These are phyloP conservation scores for Talaromyces sp. DNA, from an alignment of 2,329 filamentous ascomycete genomes.

Conservation along the genomic window DNA sequence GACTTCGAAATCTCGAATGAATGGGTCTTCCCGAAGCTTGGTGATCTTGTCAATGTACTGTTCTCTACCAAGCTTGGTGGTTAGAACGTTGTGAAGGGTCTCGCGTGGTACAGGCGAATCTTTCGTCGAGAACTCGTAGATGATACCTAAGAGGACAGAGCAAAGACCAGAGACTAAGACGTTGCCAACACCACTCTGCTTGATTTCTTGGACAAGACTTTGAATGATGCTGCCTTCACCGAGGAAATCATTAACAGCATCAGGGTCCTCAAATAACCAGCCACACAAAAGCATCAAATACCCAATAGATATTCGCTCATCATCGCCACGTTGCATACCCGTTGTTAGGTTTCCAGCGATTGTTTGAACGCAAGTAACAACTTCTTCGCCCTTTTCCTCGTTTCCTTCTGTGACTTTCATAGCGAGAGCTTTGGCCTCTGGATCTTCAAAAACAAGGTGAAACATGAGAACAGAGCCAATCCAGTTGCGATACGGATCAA, in stretches of 20 bases:
- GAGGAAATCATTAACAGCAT: constrained; percentile 88
- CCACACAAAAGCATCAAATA: constrained; percentile 84
- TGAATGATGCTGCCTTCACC: constrained; percentile 91
- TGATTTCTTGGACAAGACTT: constrained; percentile 70
- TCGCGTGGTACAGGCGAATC: constrained; percentile 84
- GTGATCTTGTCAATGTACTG: constrained; percentile 78
- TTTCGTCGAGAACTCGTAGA: constrained; percentile 97
- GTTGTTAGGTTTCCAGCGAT: constrained; percentile 80
- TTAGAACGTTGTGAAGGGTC: constrained; percentile 73
- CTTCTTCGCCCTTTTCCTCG: constrained; percentile 82
- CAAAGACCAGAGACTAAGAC: constrained; percentile 74
- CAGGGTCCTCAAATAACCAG: constrained; percentile 89
- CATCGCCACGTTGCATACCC: constrained; percentile 68
- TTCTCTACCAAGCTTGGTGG: constrained; percentile 73
- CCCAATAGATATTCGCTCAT: constrained; percentile 73
- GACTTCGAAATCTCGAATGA: constrained; percentile 86
- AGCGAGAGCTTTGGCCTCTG: constrained; percentile 70
- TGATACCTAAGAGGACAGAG: constrained; percentile 75
- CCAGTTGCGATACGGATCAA: constrained; percentile 83
- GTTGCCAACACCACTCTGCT: constrained; percentile 55
- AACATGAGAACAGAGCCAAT: constrained; percentile 83
- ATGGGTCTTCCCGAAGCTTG: constrained; percentile 68
- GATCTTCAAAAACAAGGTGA: constrained; percentile 76
- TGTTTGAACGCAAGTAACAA: constrained; percentile 87
- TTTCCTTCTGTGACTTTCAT: constrained; percentile 86